Conservation (phyloP, 73 alveolate genomes). For the Paramecium tetraurelia region DNA sequence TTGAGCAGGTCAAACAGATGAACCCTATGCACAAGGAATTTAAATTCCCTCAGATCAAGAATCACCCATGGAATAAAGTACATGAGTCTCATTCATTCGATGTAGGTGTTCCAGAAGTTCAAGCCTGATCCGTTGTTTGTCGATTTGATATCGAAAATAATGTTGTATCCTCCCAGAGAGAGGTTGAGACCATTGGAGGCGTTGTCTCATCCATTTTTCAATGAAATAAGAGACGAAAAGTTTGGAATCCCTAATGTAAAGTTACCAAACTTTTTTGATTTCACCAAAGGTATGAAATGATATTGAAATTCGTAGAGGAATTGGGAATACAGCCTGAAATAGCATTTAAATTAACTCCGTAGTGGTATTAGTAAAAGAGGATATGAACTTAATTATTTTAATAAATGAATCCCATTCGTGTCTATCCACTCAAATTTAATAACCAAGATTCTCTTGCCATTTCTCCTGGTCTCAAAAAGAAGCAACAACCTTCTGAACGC, state of each 20-base stretch:
- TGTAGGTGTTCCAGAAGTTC: constrained; percentile 31
- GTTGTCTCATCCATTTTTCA: constrained; percentile 79
- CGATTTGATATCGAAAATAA: constrained; percentile 69
- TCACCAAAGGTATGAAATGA: constrained; percentile 41
- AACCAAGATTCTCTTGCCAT: background rate
- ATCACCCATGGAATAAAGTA: constrained; percentile 71
- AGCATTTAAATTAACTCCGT: constrained; percentile 42
- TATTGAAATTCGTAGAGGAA: constrained; percentile 20
- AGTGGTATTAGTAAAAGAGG: constrained; percentile 51
- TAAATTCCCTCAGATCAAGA: constrained; percentile 55
- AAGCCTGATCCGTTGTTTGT: constrained; percentile 72
- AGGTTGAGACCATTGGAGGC: constrained; percentile 78
- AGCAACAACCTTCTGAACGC: constrained; percentile 20
- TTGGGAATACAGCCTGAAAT: constrained; percentile 44
- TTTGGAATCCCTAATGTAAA: constrained; percentile 72
- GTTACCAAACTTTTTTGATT: constrained; percentile 64
- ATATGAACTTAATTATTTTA: background rate
- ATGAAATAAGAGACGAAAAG: constrained; percentile 81
- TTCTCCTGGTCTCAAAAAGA: background rate
- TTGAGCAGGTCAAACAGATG: constrained; percentile 69
- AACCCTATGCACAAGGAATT: constrained; percentile 72
- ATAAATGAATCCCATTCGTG: constrained; percentile 40
- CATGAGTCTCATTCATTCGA: background rate
- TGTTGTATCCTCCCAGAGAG: constrained; percentile 76
- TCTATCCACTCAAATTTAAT: constrained; percentile 31